Evolutionary conservation across 2,329 filamentous ascomycete species (phyloP), one percentile per base, ranked within the genome.

Genomic region (Aspergillus terreus): DNA sequence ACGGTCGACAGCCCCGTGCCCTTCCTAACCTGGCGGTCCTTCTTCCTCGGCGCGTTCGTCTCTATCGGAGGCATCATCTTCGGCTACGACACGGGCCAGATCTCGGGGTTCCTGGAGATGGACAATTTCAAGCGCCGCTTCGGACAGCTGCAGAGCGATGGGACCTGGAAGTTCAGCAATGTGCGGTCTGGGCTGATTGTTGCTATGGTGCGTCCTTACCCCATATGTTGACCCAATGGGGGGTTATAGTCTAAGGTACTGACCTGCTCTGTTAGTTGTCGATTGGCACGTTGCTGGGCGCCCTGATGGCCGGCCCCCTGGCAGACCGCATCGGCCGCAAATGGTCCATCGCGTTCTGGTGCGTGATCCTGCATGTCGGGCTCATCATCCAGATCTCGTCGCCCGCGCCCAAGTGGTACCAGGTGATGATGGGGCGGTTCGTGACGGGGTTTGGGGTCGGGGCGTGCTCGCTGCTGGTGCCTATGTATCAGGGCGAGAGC

Each of bases 401-500:
- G 0, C 63, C 69, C 0, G 27, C 36, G 4, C 61, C 58, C 3
- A 67, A 68, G 42, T 75, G 73, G 73, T 69, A 70, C 41, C 70
- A 76, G 48, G 52, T 76, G 17, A 68, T 67, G 19, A 59, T 76
- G 44, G 78, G 79, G 27, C 78, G 79, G 19, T 61, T 79, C 49
- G 72, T 78, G 30, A 65, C 64, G 12, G 68, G 68, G 4, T 58
- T 69, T 48, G 87, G 87, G 75, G 86, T 90, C 63, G 87, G 87
- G 1, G 66, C 87, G 89, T 67, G 83, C 87, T 62, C 45, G 89
- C 85, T 12, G 85, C 87, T 17, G 54, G 51, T 62, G 33, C 53
- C 60, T 62, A 77, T 89, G 52, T 90, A 92, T 80, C 90, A 92
- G 86, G 88, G 85, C 44, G 88, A 91, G 73, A 88, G 90, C 63